These are phyloP conservation scores for Scedosporium aurantiacum DNA, from an alignment of 2,329 filamentous ascomycete species.

Conservation along the genomic window DNA sequence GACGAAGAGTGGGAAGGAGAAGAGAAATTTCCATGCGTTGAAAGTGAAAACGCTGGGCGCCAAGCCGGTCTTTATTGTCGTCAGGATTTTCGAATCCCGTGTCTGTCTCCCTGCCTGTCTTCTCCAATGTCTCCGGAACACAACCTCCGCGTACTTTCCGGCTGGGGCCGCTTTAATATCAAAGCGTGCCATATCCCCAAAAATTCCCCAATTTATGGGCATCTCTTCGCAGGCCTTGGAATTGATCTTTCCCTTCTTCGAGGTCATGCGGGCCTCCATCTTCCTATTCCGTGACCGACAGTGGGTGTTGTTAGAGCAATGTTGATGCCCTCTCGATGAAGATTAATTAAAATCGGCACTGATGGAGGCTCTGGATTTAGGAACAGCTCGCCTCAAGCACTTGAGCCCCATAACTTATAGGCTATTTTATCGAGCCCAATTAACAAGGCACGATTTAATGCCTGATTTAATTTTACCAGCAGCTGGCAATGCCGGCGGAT, in stretches of 20 bases:
- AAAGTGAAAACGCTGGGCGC: background rate
- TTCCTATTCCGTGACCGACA: background rate
- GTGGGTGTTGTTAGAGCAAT: background rate
- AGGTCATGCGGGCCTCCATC: too few species aligned
- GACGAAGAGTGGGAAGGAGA: background rate
- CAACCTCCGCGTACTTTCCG: background rate
- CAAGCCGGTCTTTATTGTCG: background rate
- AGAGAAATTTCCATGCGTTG: background rate
- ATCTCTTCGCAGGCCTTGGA: background rate
- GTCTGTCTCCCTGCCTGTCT: too few species aligned
- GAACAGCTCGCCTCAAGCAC: background rate
- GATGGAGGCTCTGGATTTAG: background rate
- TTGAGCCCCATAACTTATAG: background rate
- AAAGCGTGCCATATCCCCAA: background rate
- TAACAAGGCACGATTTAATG: constrained; percentile 10
- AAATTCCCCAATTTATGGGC: background rate
- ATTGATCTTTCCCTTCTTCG: background rate
- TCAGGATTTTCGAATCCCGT: background rate
- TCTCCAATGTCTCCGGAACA: background rate
- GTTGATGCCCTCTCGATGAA: background rate
- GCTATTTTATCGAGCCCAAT: constrained; percentile 13
- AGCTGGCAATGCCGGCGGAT: too few species aligned
- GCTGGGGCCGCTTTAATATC: background rate
- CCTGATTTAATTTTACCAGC: too few species aligned
- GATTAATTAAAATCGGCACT: background rate